These are phyloP conservation scores for Rhododendron williamsianum DNA, from an alignment of 148 eudicot genomes.

Conservation along the genomic window DNA sequence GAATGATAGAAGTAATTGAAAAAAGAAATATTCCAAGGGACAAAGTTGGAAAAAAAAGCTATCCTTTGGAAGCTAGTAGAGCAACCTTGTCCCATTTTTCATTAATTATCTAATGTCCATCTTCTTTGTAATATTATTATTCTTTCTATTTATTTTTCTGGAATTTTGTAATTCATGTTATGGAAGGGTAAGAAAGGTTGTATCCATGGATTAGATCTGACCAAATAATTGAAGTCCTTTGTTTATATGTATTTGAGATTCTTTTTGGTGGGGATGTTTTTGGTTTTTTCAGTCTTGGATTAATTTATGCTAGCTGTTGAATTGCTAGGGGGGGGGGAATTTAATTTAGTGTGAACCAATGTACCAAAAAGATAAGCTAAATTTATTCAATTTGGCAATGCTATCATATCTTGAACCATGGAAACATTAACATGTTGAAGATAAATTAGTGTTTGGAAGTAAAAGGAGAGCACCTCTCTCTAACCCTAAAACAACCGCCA, in stretches of 20 bases:
- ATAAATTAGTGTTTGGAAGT: too few relatives aligned
- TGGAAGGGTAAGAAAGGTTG: background rate
- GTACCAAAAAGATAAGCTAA: background rate
- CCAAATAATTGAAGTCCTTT: constrained; percentile 2
- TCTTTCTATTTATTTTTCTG: background rate
- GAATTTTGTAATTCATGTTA: background rate
- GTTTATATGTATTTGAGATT: background rate
- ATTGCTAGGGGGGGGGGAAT: too few relatives aligned
- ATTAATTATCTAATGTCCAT: background rate
- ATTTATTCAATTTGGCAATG: background rate
- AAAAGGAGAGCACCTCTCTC: too few relatives aligned
- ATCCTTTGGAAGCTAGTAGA: constrained; percentile 7
- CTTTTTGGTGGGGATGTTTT: background rate
- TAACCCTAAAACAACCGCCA: too few relatives aligned
- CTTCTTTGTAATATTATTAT: background rate
- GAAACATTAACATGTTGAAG: too few relatives aligned
- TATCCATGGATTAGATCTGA: background rate
- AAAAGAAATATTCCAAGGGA: background rate
- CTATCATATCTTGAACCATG: too few relatives aligned
- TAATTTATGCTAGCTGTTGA: background rate
- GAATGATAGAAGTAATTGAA: background rate
- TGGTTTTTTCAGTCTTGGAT: too few relatives aligned
- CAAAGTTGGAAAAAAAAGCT: background rate
- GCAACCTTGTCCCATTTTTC: background rate
- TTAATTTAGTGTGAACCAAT: background rate